Evolutionary conservation across 208 protist genomes (phyloP).

Genomic region (Phytomonas sp.): DNA sequence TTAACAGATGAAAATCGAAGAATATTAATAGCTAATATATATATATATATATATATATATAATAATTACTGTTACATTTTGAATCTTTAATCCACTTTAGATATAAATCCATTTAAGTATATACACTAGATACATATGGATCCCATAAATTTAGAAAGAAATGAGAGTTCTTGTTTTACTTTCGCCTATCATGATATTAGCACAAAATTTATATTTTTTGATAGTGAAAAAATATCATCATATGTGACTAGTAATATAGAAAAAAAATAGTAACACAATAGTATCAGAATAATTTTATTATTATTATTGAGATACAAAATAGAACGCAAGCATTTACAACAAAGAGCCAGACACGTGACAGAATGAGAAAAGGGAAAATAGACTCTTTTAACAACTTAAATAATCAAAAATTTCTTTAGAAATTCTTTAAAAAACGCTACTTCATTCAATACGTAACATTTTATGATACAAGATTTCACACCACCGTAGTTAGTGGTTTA

Average conservation of each 20-base stretch:
- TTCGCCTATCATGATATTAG: constrained; percentile 12
- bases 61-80: neutral
- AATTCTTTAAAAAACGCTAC: constrained; percentile 1
- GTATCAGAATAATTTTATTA: constrained; percentile 7
- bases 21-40: constrained; percentile 4
- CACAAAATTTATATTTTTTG: constrained; percentile 2
- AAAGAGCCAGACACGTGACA: constrained; percentile 9
- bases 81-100: neutral
- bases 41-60: constrained; percentile 7
- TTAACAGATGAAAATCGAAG: neutral
- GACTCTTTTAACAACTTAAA: neutral
- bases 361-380: constrained; percentile 10
- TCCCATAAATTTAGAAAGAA: neutral
- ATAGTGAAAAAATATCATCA: constrained; percentile 2
- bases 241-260: constrained; percentile 11
- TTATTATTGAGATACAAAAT: neutral
- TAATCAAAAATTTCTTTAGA: constrained; percentile 2
- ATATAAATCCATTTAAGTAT: neutral
- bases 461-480: neutral
- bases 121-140: constrained; percentile 3
- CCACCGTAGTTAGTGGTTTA: neutral
- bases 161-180: neutral
- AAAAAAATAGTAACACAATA: constrained; percentile 10
- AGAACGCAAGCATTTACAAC: constrained; percentile 5
- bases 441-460: neutral